A percentile compares a stretch with the other conserved stretches of the same genome.
phyloP scores from a whole-genome alignment of 2,329 filamentous ascomycete species.

The Pseudocercospora musae region DNA sequence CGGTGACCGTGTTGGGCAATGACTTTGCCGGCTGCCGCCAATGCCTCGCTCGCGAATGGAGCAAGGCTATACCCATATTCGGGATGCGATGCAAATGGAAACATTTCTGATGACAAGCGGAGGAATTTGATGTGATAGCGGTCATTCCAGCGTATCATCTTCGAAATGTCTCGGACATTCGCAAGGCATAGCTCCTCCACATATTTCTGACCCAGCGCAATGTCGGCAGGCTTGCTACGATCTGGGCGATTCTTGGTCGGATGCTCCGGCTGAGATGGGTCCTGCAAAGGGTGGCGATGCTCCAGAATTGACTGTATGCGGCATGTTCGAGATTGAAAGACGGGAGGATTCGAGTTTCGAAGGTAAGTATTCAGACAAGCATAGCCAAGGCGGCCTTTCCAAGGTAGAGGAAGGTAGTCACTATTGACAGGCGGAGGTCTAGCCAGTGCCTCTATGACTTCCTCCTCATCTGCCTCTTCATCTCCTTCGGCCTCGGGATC shows the following conservation, averaged over 20 bases:
- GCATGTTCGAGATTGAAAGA: constrained; percentile 89
- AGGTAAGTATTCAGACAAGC: constrained; percentile 93
- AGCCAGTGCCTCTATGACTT: constrained; percentile 56
- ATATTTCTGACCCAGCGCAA: constrained; percentile 65
- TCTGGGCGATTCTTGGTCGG: constrained; percentile 83
- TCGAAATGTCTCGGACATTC: constrained; percentile 78
- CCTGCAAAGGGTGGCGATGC: constrained; percentile 74
- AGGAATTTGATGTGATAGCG: constrained; percentile 89
- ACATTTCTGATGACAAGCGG: constrained; percentile 92
- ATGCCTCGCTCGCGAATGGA: constrained; percentile 73
- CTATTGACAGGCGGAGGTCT: constrained; percentile 79
- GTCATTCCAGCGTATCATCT: constrained; percentile 90
- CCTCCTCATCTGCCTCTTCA: constrained; percentile 54
- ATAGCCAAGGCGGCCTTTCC: constrained; percentile 87
- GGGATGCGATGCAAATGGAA: constrained; percentile 87
- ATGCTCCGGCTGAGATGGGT: constrained; percentile 74
- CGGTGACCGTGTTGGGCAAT: constrained; percentile 77
- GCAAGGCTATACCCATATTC: constrained; percentile 82
- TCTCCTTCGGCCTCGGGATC: constrained; percentile 56
- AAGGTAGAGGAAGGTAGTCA: constrained; percentile 77
- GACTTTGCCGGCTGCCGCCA: constrained; percentile 73
- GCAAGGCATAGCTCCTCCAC: constrained; percentile 74
- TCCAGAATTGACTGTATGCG: constrained; percentile 87
- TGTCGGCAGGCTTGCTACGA: constrained; percentile 63
- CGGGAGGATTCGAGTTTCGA: constrained; percentile 72